Percentiles rank a stretch among this genome's conserved stretches.
Evolutionary conservation across 495 filamentous ascomycete genomes (phyloP).

Genomic region (Chaetomidium leptoderma): DNA sequence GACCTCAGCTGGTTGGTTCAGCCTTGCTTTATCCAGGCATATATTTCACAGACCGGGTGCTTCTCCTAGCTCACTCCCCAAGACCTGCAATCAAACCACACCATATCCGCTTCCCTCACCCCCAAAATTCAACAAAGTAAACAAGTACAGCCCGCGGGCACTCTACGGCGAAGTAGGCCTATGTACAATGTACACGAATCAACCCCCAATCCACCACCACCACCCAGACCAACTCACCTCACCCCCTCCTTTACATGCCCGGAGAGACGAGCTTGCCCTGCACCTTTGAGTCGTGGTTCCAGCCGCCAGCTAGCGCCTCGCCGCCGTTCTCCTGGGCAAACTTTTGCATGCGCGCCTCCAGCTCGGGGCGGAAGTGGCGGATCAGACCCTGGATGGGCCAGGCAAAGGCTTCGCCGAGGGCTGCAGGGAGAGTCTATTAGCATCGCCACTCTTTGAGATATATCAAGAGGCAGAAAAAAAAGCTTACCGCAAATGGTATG

Average conservation of each 20-base stretch:
- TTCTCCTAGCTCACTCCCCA: too few species aligned
- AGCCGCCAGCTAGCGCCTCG: conserved; percentile 77
- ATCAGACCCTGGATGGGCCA: conserved; percentile 98
- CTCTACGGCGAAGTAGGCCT: background rate
- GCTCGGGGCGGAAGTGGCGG: conserved; percentile 91
- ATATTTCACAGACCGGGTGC: too few species aligned
- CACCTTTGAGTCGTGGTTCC: conserved; percentile 68
- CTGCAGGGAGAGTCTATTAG: conserved; percentile 29
- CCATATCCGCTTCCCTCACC: background rate
- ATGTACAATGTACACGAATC: conserved; percentile 8
- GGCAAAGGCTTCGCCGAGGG: conserved; percentile 94
- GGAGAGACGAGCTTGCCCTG: conserved; percentile 83
- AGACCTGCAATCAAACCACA: too few species aligned
- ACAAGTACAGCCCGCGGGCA: conserved; percentile 8
- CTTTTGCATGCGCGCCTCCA: conserved; percentile 80
- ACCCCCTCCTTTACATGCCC: conserved; percentile 57
- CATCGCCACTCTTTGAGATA: background rate
- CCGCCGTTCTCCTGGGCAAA: conserved; percentile 66
- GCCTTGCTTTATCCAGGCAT: too few species aligned
- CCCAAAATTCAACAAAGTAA: background rate
- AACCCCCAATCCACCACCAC: background rate
- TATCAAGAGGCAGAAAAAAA: background rate
- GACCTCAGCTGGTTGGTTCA: too few species aligned
- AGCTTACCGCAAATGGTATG: conserved; percentile 90
- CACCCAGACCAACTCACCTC: background rate